Conservation (phyloP, 129 eudicot species). For the Scalesia atractyloides region DNA sequence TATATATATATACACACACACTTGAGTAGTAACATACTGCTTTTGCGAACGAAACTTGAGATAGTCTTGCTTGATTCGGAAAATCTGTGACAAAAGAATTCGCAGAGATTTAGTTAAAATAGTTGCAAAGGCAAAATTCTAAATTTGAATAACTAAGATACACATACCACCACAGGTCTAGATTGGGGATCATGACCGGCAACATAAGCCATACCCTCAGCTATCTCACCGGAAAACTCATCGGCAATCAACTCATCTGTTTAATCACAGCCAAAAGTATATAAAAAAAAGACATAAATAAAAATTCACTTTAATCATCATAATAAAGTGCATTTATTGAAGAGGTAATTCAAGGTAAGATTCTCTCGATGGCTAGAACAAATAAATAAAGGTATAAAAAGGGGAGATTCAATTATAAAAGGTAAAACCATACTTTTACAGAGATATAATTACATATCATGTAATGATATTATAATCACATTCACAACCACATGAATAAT, state of each 20-base stretch:
- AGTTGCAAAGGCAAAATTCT: no score
- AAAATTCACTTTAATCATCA: constrained; percentile 45
- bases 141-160: no score
- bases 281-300: neutral
- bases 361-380: constrained; percentile 30
- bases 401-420: constrained; percentile 33
- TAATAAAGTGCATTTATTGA: constrained; percentile 36
- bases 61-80: constrained; percentile 93
- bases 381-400: constrained; percentile 37
- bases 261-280: constrained; percentile 7
- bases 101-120: neutral
- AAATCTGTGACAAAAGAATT: constrained; percentile 37
- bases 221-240: constrained; percentile 90
- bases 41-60: constrained; percentile 88
- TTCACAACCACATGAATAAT: constrained; percentile 30
- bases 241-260: constrained; percentile 85
- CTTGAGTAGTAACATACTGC: constrained; percentile 49
- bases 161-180: constrained; percentile 73
- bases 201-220: constrained; percentile 89
- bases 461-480: constrained; percentile 41
- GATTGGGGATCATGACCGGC: constrained; percentile 88
- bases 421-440: constrained; percentile 19
- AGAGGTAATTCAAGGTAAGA: constrained; percentile 51
- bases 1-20: neutral
- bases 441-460: constrained; percentile 30